Evolutionary conservation across 805 yeast genomes (phyloP).

Genomic region (Brettanomyces naardenensis): DNA sequence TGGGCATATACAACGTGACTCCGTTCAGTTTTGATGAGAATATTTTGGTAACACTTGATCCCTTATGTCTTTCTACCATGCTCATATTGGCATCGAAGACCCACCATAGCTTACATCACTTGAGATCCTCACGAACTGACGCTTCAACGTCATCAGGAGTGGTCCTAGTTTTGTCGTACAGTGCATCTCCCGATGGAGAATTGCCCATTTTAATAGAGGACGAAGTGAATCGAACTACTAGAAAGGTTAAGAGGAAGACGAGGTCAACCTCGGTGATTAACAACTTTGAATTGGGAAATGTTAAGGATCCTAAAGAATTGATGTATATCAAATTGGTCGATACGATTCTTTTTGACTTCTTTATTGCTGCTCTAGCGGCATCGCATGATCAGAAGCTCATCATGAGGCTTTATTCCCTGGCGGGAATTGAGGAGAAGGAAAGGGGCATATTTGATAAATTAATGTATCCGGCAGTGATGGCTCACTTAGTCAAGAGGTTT

Average conservation of each 20-base stretch:
- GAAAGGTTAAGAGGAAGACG: constrained; percentile 25
- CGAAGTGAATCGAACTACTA: constrained; percentile 23
- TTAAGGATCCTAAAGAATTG: constrained; percentile 24
- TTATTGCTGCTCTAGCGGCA: constrained; percentile 16
- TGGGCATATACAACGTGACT: constrained; percentile 46
- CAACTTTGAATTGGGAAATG: constrained; percentile 28
- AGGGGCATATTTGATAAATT: constrained; percentile 6
- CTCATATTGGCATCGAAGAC: constrained; percentile 40
- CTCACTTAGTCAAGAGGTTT: constrained; percentile 6
- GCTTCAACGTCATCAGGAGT: constrained; percentile 20
- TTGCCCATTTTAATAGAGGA: constrained; percentile 54
- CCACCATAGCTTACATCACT: constrained; percentile 33
- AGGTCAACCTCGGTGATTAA: constrained; percentile 31
- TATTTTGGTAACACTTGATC: constrained; percentile 45
- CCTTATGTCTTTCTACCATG: constrained; percentile 41
- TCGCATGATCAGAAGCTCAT: constrained; percentile 2
- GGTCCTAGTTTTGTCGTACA: constrained; percentile 37
- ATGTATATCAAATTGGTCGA: constrained; percentile 37
- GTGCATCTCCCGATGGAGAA: constrained; percentile 40
- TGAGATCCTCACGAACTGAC: neutral
- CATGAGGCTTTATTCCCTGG: constrained; percentile 8
- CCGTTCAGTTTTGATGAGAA: constrained; percentile 22
- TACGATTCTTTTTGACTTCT: constrained; percentile 41
- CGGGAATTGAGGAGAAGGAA: neutral
- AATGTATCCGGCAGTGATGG: constrained; percentile 6